These are phyloP conservation scores for Trametes gibbosa DNA, from an alignment of 768 basidiomycete genomes.

Conservation along the genomic window DNA sequence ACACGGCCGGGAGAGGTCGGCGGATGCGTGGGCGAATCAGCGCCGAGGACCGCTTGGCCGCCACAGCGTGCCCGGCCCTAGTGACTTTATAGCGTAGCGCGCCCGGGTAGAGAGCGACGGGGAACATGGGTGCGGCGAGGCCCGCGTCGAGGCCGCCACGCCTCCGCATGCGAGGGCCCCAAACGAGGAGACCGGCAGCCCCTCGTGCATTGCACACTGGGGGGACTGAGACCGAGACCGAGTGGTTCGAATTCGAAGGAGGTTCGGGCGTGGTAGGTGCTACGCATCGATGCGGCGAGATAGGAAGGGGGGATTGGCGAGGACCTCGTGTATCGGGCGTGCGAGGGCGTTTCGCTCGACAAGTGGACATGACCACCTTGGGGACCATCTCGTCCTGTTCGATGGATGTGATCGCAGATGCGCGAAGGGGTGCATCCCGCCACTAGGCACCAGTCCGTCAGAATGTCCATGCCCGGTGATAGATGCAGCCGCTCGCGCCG, in stretches of 20 bases:
- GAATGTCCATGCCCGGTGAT: background rate
- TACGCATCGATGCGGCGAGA: conserved; percentile 13
- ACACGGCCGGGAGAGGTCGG: conserved; percentile 1
- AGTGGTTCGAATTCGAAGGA: too few species aligned
- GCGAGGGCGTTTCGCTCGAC: conserved; percentile 4
- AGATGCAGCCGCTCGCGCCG: background rate
- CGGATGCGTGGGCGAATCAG: background rate
- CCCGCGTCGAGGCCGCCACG: background rate
- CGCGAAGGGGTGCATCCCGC: conserved; percentile 1
- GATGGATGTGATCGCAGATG: conserved; percentile 11
- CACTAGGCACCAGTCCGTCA: conserved; percentile 11
- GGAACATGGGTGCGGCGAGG: background rate
- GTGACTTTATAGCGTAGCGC: background rate
- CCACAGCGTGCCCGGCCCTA: background rate
- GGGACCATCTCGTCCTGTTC: conserved; percentile 10
- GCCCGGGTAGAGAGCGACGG: background rate
- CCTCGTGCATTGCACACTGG: background rate
- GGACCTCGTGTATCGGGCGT: conserved; percentile 19
- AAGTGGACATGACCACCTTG: conserved; percentile 1
- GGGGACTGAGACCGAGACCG: too few species aligned
- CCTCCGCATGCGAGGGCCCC: background rate
- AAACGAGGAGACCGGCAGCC: background rate
- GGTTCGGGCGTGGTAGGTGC: too few species aligned
- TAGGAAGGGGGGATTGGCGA: conserved; percentile 11
- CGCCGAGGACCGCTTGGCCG: background rate